Evolutionary conservation across 2,329 filamentous ascomycete genomes (phyloP), one percentile per base, ranked within the genome.

Genomic region (Scedosporium boydii): DNA sequence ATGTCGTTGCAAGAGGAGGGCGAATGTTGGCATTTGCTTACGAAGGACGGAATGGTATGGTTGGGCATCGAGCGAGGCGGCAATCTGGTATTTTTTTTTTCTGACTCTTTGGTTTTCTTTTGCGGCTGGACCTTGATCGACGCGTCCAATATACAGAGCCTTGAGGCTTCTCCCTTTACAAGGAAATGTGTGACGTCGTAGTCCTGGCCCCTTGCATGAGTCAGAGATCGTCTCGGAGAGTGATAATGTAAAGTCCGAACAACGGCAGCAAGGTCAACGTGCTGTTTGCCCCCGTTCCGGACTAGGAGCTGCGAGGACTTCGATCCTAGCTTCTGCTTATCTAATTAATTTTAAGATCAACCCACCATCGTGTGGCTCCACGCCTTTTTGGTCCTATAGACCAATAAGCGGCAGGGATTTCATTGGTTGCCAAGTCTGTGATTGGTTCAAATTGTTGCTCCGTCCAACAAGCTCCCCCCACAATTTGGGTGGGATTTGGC

Each of bases 21-120:
- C 14, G 23, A 23, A 23, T 12, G 21, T 23, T 23, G 21, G 51
- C 51, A 55, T 23, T 14, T 27, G 51, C 23, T 55, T 23, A 23
- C 51, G 21, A 23, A 23, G 23, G 7, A 48, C 21, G 44, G 44
- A 48, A 48, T 48, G n/a, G 44, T 18, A 48, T 48, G n/a, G 44
- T 18, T 48, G 44, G 18, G 51, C 51, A 55, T 55, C 51, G 23
- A 55, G 51, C 51, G 51, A 23, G 51, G 51, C 51, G 51, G 51
- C 23, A 55, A 55, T 23, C 21, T 51, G 58, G 14, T 60, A 64
- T 61, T 62, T 59, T 64, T 51, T 62, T 27, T 61, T 48, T 58
- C 60, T 26, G 18, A 41, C 51, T 23, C 21, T 26, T 23, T 23
- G 7, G 29, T 26, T 55, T 48, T 6, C 18, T 21, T 21, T 4